phyloP scores from a whole-genome alignment of 768 basidiomycete genomes.

The Psilocybe subaeruginosa region DNA sequence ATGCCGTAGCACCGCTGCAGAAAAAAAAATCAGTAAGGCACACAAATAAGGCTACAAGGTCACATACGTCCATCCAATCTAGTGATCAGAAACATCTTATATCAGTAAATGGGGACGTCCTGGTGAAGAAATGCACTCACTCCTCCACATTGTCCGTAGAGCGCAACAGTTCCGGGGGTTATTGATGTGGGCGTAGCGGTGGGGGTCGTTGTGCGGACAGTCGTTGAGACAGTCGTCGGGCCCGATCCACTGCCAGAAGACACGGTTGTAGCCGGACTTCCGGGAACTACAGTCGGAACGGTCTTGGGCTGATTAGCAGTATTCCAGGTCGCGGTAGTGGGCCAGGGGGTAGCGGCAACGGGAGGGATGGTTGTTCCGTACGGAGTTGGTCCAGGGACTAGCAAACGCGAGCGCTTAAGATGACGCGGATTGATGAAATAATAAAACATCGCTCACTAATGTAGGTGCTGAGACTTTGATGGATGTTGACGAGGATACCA shows the following conservation, averaged over 20 bases:
- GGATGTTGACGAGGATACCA: constrained; percentile 57
- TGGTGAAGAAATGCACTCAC: background rate
- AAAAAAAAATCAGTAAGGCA: background rate
- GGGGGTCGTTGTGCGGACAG: background rate
- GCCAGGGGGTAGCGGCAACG: constrained; percentile 44
- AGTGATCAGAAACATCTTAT: background rate
- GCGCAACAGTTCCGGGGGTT: background rate
- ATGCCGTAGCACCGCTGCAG: background rate
- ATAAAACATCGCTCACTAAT: constrained; percentile 28
- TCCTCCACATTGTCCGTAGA: constrained; percentile 13
- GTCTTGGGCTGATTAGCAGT: constrained; percentile 49
- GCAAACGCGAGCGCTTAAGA: background rate
- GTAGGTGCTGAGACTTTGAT: constrained; percentile 41
- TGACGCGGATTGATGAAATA: background rate
- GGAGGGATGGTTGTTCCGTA: constrained; percentile 42
- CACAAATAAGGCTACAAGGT: background rate
- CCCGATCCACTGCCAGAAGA: background rate
- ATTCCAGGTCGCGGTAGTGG: constrained; percentile 54
- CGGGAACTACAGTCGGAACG: constrained; percentile 37
- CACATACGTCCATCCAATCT: constrained; percentile 15
- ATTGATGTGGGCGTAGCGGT: background rate
- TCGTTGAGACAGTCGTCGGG: constrained; percentile 6
- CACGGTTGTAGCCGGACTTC: background rate
- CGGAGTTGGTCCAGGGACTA: constrained; percentile 39
- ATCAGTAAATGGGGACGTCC: background rate